phyloP scores from a whole-genome alignment of 2,329 filamentous ascomycete species.

The Sporothrix globosa region DNA sequence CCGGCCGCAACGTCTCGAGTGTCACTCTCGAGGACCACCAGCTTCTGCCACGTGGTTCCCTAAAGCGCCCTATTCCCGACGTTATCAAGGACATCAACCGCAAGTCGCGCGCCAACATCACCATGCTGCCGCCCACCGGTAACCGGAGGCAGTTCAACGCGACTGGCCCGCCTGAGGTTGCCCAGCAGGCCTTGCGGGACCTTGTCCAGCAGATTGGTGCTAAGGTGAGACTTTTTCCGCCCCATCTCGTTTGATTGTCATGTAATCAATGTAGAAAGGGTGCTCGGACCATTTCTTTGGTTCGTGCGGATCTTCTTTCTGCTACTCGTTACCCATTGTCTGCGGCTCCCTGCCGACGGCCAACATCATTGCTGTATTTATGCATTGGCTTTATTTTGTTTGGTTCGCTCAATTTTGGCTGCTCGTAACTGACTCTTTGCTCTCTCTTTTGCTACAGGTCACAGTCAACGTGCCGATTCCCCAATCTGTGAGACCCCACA shows the following conservation, averaged over 20 bases:
- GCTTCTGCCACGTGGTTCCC: constrained; percentile 72
- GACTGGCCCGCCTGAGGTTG: constrained; percentile 78
- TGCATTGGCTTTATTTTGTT: neutral
- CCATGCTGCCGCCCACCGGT: constrained; percentile 71
- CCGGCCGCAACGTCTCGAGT: constrained; percentile 78
- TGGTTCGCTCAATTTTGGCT: neutral
- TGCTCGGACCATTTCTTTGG: constrained; percentile 1
- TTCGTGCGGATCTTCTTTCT: neutral
- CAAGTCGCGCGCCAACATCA: constrained; percentile 83
- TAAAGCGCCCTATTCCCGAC: constrained; percentile 84
- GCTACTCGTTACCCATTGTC: neutral
- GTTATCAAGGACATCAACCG: constrained; percentile 90
- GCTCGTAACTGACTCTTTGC: constrained; percentile 37
- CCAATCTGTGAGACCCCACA: constrained; percentile 78
- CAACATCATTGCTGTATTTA: neutral
- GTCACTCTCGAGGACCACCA: constrained; percentile 75
- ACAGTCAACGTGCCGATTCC: constrained; percentile 79
- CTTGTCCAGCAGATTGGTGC: constrained; percentile 84
- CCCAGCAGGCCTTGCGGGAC: constrained; percentile 86
- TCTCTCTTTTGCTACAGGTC: constrained; percentile 35
- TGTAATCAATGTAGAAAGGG: neutral
- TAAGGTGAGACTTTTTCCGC: constrained; percentile 58
- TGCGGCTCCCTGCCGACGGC: neutral
- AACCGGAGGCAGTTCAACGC: constrained; percentile 81
- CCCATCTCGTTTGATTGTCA: neutral